A percentile compares a stretch with the other conserved stretches of the same genome.
phyloP scores from a whole-genome alignment of 257 asterid genomes.

The Solanum lycopersicoides region DNA sequence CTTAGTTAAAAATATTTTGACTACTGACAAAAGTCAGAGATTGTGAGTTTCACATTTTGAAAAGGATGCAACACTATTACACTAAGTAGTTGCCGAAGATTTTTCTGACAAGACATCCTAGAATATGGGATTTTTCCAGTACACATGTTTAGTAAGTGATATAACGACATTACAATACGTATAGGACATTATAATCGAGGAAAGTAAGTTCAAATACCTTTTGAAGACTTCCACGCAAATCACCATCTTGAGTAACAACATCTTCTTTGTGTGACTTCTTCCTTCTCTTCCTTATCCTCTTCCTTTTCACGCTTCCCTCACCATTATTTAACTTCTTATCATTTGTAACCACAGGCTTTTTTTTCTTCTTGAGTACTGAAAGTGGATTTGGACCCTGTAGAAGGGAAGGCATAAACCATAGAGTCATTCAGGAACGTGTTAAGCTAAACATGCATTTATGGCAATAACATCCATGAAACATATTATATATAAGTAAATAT shows the following conservation, averaged over 20 bases:
- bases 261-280: not conserved
- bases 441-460: not conserved
- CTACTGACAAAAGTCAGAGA: not conserved
- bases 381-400: constrained; percentile 89
- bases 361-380: constrained; percentile 55
- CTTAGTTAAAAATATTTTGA: not conserved
- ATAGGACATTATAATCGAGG: not conserved
- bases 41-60: not conserved
- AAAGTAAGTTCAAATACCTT: constrained; percentile 36
- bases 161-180: not conserved
- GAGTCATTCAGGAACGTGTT: not conserved
- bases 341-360: constrained; percentile 15
- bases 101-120: not conserved
- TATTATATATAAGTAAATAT: not conserved
- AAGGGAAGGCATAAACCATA: constrained; percentile 1
- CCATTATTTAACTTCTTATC: not conserved
- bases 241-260: constrained; percentile 91
- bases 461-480: not conserved
- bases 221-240: constrained; percentile 54
- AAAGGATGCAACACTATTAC: not conserved
- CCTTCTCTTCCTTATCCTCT: not conserved
- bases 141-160: not conserved
- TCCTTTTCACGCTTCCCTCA: not conserved
- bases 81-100: not conserved
- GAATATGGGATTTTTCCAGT: not conserved